A percentile compares a stretch with the other conserved stretches of the same genome.
These are phyloP conservation scores for Ophiosphaerella korrae DNA, from an alignment of 2,329 filamentous ascomycete genomes.

Conservation along the genomic window DNA sequence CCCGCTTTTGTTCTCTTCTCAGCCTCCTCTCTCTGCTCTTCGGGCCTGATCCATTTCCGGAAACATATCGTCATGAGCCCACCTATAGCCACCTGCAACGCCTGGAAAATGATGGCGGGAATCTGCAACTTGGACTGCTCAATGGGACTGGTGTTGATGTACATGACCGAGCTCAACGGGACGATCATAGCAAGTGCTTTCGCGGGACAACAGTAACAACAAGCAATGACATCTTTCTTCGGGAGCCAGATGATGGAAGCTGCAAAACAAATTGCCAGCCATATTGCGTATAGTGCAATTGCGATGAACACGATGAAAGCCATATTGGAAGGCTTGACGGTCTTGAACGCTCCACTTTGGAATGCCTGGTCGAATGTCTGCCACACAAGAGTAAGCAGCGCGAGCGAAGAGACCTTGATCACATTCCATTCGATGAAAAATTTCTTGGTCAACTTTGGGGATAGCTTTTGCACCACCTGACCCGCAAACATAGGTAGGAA, in stretches of 20 bases:
- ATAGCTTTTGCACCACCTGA: conserved; percentile 63
- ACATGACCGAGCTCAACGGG: conserved; percentile 71
- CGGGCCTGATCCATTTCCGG: conserved; percentile 55
- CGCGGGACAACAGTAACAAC: conserved; percentile 74
- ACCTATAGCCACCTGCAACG: conserved; percentile 50
- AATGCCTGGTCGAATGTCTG: conserved; percentile 71
- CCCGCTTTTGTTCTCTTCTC: conserved; percentile 25
- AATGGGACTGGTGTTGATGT: conserved; percentile 59
- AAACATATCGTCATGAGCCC: conserved; percentile 51
- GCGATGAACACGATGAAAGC: conserved; percentile 72
- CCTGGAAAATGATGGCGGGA: conserved; percentile 64
- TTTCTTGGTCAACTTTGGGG: conserved; percentile 59
- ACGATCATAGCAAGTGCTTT: conserved; percentile 75
- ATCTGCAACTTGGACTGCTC: conserved; percentile 66
- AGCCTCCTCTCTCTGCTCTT: conserved; percentile 55
- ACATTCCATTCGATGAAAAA: conserved; percentile 57
- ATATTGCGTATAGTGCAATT: conserved; percentile 66
- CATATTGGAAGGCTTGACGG: conserved; percentile 64
- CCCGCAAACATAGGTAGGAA: conserved; percentile 68
- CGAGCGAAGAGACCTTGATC: conserved; percentile 52
- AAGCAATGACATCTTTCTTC: conserved; percentile 68
- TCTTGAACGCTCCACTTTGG: conserved; percentile 64
- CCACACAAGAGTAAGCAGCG: conserved; percentile 62
- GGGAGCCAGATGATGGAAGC: conserved; percentile 60
- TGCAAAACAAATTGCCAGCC: conserved; percentile 65